A percentile compares a stretch with the other conserved stretches of the same genome.
These are phyloP conservation scores for Aspergillus aculeatus DNA, from an alignment of 2,329 filamentous ascomycete species.

Conservation along the genomic window DNA sequence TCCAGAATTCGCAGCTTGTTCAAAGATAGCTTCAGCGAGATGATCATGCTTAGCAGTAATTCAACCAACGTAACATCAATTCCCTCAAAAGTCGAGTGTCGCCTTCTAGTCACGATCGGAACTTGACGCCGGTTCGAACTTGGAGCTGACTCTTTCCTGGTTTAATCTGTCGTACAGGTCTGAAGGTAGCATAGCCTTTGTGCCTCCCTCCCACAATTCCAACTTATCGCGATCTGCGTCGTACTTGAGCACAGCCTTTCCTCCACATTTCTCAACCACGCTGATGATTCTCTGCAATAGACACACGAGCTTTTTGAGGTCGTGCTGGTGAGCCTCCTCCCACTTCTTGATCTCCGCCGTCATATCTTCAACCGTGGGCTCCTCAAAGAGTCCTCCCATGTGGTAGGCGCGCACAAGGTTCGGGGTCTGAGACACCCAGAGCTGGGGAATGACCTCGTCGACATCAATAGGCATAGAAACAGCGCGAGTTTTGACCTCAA, in stretches of 20 bases:
- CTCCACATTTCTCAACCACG: conserved; percentile 27
- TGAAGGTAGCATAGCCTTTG: conserved; percentile 28
- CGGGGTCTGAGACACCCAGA: conserved; percentile 50
- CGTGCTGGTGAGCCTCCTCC: conserved; percentile 35
- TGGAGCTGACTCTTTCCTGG: neutral
- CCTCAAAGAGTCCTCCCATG: conserved; percentile 35
- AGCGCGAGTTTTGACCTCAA: conserved; percentile 50
- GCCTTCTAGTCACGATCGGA: too few species aligned
- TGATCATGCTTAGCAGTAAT: too few species aligned
- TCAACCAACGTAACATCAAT: too few species aligned
- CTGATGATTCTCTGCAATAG: conserved; percentile 34
- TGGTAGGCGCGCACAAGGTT: conserved; percentile 51
- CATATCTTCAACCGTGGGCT: conserved; percentile 40
- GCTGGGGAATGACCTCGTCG: conserved; percentile 40
- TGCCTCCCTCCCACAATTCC: conserved; percentile 22
- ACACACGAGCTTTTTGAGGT: conserved; percentile 32
- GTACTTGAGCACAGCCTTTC: conserved; percentile 27
- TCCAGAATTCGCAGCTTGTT: too few species aligned
- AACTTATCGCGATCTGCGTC: conserved; percentile 23
- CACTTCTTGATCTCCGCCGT: conserved; percentile 31
- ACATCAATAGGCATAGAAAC: conserved; percentile 34
- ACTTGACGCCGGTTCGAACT: too few species aligned
- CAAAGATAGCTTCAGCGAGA: too few species aligned
- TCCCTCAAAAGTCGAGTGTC: too few species aligned
- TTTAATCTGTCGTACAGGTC: conserved; percentile 32